Evolutionary conservation across 345 rosid genomes (phyloP).

Genomic region (Linum tenue): DNA sequence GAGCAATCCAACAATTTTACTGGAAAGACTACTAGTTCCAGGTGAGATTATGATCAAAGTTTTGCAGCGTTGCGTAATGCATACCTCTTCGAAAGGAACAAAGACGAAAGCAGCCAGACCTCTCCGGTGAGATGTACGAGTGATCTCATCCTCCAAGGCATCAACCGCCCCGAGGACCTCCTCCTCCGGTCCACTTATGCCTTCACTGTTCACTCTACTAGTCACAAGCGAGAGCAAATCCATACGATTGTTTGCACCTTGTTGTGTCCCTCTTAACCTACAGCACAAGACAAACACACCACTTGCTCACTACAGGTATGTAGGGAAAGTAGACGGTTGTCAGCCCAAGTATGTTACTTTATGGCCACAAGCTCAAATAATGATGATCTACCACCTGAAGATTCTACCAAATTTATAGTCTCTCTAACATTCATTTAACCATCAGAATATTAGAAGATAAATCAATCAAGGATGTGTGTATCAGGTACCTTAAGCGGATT

Average conservation of each 20-base stretch:
- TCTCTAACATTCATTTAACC: not conserved
- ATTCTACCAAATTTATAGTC: not conserved
- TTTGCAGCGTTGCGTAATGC: not conserved
- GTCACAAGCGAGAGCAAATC: constrained; percentile 84
- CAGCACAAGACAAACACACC: not conserved
- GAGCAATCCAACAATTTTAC: not conserved
- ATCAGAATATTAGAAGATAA: not conserved
- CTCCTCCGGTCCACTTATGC: constrained; percentile 47
- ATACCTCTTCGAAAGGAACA: constrained; percentile 90
- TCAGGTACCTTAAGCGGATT: constrained; percentile 65
- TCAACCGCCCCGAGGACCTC: constrained; percentile 67
- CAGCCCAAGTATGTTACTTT: not conserved
- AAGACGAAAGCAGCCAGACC: constrained; percentile 81
- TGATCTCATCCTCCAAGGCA: constrained; percentile 71
- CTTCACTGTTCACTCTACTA: constrained; percentile 56
- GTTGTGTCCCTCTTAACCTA: constrained; percentile 71
- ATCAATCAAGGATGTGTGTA: not conserved
- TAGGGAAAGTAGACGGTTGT: too few species aligned
- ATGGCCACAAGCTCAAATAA: too few species aligned
- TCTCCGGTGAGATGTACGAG: constrained; percentile 65
- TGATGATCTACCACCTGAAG: not conserved
- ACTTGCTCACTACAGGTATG: not conserved
- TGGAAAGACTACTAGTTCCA: not conserved
- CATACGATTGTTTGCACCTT: constrained; percentile 86
- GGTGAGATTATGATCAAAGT: not conserved